Evolutionary conservation across 257 asterid genomes (phyloP).

Genomic region (Prunella vulgaris): DNA sequence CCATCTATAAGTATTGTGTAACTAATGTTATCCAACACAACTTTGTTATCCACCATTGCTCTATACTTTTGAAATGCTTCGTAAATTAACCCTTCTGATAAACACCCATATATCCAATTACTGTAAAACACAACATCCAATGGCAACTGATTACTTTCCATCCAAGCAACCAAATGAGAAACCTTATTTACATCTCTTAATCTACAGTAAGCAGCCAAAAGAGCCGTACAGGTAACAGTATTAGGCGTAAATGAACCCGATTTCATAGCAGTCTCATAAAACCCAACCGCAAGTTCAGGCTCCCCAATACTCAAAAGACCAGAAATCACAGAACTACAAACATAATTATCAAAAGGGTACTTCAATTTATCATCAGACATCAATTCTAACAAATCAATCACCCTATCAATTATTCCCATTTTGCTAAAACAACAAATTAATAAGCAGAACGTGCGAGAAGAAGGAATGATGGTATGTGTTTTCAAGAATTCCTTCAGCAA

Average conservation of each 20-base stretch:
- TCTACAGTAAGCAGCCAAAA: conserved; percentile 57
- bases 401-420: conserved; percentile 57
- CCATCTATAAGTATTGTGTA: conserved; percentile 79
- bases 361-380: conserved; percentile 46
- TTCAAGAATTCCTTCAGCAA: conserved; percentile 38
- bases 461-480: conserved; percentile 37
- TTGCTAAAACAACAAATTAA: conserved; percentile 49
- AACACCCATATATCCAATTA: conserved; percentile 61
- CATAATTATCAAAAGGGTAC: conserved; percentile 62
- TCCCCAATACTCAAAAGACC: conserved; percentile 69
- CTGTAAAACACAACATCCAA: conserved; percentile 69
- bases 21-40: conserved; percentile 50
- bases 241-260: conserved; percentile 50
- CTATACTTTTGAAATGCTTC: conserved; percentile 50
- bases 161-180: conserved; percentile 48
- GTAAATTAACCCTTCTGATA: conserved; percentile 42
- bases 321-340: conserved; percentile 69
- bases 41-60: conserved; percentile 41
- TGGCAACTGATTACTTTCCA: conserved; percentile 41
- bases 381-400: conserved; percentile 53
- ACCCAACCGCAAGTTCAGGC: conserved; percentile 64
- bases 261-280: conserved; percentile 60
- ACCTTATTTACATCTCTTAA: conserved; percentile 47
- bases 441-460: conserved; percentile 55
- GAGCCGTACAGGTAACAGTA: conserved; percentile 52